Conservation (phyloP, 495 filamentous ascomycete genomes). For the Elaphomyces granulatus region DNA sequence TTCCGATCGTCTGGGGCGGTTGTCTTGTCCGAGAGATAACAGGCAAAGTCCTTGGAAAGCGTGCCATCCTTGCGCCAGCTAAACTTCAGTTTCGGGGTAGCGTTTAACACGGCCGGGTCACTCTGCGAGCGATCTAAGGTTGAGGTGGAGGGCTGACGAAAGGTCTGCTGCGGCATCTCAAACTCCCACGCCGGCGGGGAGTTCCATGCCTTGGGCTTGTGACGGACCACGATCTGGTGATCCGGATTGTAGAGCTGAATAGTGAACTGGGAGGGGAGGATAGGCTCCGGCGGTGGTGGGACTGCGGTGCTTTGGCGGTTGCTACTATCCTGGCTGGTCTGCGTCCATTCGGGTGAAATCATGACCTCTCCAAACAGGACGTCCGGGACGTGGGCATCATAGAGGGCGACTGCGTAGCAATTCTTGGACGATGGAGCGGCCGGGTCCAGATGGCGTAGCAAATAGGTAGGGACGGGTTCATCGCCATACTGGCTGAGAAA, state of each 20-base stretch:
- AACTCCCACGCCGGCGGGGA: slow-evolving; percentile 75
- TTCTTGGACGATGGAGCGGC: slow-evolving; percentile 52
- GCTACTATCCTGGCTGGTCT: slow-evolving; percentile 64
- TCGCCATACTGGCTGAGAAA: slow-evolving; percentile 68
- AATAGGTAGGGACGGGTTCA: slow-evolving; percentile 65
- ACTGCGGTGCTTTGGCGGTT: slow-evolving; percentile 58
- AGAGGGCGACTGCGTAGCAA: slow-evolving; percentile 73
- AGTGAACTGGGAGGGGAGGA: slow-evolving; percentile 62
- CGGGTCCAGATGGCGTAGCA: slow-evolving; percentile 60
- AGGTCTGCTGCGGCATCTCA: slow-evolving; percentile 76
- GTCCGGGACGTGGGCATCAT: slow-evolving; percentile 65
- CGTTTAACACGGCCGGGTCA: slow-evolving; percentile 49
- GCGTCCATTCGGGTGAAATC: slow-evolving; percentile 71
- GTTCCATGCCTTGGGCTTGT: slow-evolving; percentile 62
- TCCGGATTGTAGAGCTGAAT: slow-evolving; percentile 92
- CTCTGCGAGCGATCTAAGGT: slow-evolving; percentile 60
- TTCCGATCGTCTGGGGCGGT: slow-evolving; percentile 46
- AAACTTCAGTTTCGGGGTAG: slow-evolving; percentile 70
- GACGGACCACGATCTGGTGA: slow-evolving; percentile 57
- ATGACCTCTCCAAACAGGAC: slow-evolving; percentile 79
- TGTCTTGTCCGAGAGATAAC: slow-evolving; percentile 62
- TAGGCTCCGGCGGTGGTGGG: slow-evolving; percentile 55
- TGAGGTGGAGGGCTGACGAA: slow-evolving; percentile 62
- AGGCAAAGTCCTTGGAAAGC: slow-evolving; percentile 69
- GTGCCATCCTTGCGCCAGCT: slow-evolving; percentile 87